Evolutionary conservation across 2,329 filamentous ascomycete species (phyloP), one percentile per base, ranked within the genome.

Genomic region (Aspergillus texensis): DNA sequence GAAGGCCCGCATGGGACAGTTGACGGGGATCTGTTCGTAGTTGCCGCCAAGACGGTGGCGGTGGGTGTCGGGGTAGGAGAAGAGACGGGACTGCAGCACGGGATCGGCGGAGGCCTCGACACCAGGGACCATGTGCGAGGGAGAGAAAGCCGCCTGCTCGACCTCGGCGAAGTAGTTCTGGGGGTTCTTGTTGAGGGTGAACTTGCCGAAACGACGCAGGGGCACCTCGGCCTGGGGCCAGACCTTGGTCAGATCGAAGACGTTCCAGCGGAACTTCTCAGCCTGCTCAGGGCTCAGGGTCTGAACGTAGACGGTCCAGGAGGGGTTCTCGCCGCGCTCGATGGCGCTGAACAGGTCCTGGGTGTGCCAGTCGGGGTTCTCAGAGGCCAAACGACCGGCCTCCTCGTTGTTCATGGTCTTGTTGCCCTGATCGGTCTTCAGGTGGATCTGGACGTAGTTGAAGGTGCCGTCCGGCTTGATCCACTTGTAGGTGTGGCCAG

Each of bases 81-180:
- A 91, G 46, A 91, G 82, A 61, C 89, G 87, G 45, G 85, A 86
- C 76, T 91, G 89, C 3, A 91, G 81, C 43, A 91, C 88, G 1
- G 89, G 89, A 69, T 92, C 89, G 66, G 88, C 88, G 11, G 88
- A 90, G 16, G 88, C 86, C 76, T 91, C 89, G 62, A 89, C 86
- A 59, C 89, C 89, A 4, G 89, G 88, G 4, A 87, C 83, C 75
- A 91, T 77, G 73, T 91, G 88, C 8, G 87, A 84, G 45, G 89
- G 89, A 64, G 85, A 88, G 83, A 91, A 92, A 2, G 88, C 87
- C 21, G 86, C 83, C 73, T 91, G 89, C 79, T 92, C 89, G 57
- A 91, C 89, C 71, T 92, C 89, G 54, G 85, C 82, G 70, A 91
- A 90, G 79, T 90, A 91, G 77, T 91, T 91, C 60, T 84, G 77